Base-by-base conservation (phyloP, 768 basidiomycete genomes). In the Naganishia friedmannii region DNA sequence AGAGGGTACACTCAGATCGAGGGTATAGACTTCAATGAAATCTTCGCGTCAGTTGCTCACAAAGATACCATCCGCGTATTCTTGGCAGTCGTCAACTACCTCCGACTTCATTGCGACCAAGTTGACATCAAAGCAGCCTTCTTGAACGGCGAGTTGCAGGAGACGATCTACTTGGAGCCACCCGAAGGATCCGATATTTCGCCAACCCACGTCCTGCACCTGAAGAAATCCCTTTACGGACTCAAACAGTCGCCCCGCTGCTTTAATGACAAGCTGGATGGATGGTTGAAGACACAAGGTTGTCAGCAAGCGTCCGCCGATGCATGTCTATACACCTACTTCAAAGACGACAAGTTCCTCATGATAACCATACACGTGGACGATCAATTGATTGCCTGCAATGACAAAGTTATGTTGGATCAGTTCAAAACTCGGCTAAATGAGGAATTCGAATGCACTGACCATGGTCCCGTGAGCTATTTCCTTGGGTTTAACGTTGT, bases 1-100 rank as follows among this genome's bases (percentile, higher is more conserved):
- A 76, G 83, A 66, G 83, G 85, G 0, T 84, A 80, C 74, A 74
- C 79, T 1, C 83, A 86, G 69, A 74, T 73, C 60, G 80, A 76
- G 21, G 82, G 85, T 0, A 70, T 83, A 15, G 81, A 86, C 70
- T 85, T 80, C 73, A 66, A 73, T 29, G 81, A 84, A 15, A 83
- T 79, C 0, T 77, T 75, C 19, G 72, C 80, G 2, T 79, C 82
- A 0, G 76, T 75, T 5, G 79, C 76, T 51, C 73, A 12, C 67
- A 67, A 74, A 29, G 70, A 72, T 1, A 71, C 74, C 0, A 45
- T 80, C 17, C 75, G 79, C n/a, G 58, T 75, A 0, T 28, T 82
- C 12, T 75, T 86, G 3, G 80, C 83, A 3, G 56, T 85, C 23
- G 83, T 84, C 0, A 83, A 84, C 0, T 8, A 66, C 0, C 53